Base-by-base conservation (phyloP, 1,284 basidiomycete genomes). In the Hymenochaete sp. region DNA sequence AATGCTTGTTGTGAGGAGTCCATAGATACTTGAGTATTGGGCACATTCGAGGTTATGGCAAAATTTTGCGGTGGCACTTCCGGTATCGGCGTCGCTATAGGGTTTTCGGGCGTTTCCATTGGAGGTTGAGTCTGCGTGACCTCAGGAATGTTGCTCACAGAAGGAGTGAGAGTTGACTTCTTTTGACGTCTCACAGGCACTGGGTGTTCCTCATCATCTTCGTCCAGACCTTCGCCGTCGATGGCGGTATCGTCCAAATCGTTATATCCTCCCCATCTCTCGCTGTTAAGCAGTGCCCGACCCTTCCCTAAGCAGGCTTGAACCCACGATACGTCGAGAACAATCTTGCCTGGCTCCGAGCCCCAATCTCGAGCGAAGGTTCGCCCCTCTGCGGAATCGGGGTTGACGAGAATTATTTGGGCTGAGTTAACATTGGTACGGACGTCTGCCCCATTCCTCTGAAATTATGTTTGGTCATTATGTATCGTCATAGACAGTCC, bases 351-450 rank as follows among this genome's bases (percentile, higher is more conserved):
- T 19, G 57, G 52, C 42, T 76, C 73, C 25, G 59, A 57, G 4
- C 67, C 65, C 77, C 78, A 82, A 25, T 73, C 70, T 35, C 72
- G 68, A 48, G 78, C 67, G 52, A 78, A 72, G 14, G 65, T 63
- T 52, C 62, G 64, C 7, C 77, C 79, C 33, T 71, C 67, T n/a
- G 62, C 54, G 0, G 73, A 67, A n/a, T 61, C 59, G 0, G 70
- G 61, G 49, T 80, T 70, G 3, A 82, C 73, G 10, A 83, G 58
- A 35, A 82, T 72, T 28, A 80, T 63, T 11, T 67, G 60, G 0
- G 80, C 72, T 37, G 68, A 63, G 28, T 64, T 64, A 24, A 73
- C 66, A 46, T 70, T 67, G 41, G 60, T 63, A 49, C 65, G 65
- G 27, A 77, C 68, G 14, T 56, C 44, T 4, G 75, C 79, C 26